Evolutionary conservation across 2,329 filamentous ascomycete species (phyloP).

Genomic region (Bipolaris gigantea): DNA sequence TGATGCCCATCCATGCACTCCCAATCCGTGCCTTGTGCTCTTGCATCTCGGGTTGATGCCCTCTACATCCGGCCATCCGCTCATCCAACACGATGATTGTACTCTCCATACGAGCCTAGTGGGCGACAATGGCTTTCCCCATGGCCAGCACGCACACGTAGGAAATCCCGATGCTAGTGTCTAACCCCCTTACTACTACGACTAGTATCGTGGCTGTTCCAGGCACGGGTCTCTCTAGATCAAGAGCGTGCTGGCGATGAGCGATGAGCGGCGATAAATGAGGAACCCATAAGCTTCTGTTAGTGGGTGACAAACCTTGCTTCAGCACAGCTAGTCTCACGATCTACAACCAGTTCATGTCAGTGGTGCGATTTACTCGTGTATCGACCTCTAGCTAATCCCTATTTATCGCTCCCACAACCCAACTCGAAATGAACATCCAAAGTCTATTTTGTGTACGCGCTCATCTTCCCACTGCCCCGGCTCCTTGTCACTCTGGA

Average conservation of each 20-base stretch:
- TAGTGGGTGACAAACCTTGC: no score
- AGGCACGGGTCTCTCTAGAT: not conserved
- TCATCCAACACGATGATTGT: not conserved
- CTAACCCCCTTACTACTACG: not conserved
- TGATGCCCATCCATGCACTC: not conserved
- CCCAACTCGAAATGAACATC: no score
- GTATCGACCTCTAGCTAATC: no score
- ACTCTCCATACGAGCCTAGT: not conserved
- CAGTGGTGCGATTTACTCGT: no score
- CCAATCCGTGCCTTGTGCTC: not conserved
- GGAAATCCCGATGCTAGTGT: not conserved
- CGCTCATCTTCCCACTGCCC: no score
- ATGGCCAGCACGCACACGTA: not conserved
- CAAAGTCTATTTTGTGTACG: no score
- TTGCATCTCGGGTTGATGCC: not conserved
- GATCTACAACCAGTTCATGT: no score
- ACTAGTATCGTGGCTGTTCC: not conserved
- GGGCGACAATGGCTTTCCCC: not conserved
- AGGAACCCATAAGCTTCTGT: not conserved
- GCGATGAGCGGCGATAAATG: not conserved
- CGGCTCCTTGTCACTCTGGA: no score
- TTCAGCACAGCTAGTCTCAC: no score
- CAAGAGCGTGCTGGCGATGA: not conserved
- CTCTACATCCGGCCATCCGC: not conserved
- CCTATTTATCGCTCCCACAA: no score